Percentiles rank a stretch among this genome's conserved stretches.
phyloP scores from a whole-genome alignment of 2,329 filamentous ascomycete genomes.

The Aspergillus chevalieri region DNA sequence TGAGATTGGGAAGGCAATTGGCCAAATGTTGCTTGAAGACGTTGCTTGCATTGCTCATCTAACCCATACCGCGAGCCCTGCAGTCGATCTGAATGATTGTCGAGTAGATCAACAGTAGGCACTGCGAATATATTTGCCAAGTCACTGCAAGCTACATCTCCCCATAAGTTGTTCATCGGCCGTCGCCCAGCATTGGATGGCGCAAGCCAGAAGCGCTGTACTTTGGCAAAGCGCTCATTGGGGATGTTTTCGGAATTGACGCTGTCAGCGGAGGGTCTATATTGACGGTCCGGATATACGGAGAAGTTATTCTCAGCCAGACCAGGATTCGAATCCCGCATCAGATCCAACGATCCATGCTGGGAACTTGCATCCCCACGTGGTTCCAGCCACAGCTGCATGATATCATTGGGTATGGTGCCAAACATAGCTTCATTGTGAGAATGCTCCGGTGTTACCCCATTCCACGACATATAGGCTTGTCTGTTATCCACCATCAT shows the following conservation, averaged over 20 bases:
- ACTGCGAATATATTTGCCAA: constrained; percentile 37
- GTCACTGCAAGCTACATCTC: constrained; percentile 29
- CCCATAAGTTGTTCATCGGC: constrained; percentile 39
- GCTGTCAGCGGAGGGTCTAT: constrained; percentile 17
- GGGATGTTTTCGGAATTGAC: constrained; percentile 26
- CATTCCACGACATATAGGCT: constrained; percentile 27
- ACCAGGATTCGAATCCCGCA: constrained; percentile 19
- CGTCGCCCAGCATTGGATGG: constrained; percentile 32
- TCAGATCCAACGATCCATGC: constrained; percentile 24
- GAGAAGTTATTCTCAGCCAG: constrained; percentile 16
- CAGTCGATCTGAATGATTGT: constrained; percentile 14
- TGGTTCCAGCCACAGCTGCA: constrained; percentile 33
- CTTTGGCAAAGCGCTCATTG: constrained; percentile 37
- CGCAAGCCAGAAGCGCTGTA: constrained; percentile 39
- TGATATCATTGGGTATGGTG: constrained; percentile 24
- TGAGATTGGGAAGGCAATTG: constrained; percentile 13
- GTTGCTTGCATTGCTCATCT: constrained; percentile 38
- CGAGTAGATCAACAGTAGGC: constrained; percentile 14
- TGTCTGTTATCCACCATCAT: constrained; percentile 26
- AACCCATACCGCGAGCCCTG: constrained; percentile 32
- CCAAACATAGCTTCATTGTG: constrained; percentile 21
- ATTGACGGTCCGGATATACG: constrained; percentile 17
- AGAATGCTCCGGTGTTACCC: constrained; percentile 13
- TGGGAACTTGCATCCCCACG: constrained; percentile 24
- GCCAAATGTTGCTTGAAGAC: constrained; percentile 34